Base-by-base conservation (phyloP, 805 yeast species). In the Limtongia smithiae region DNA sequence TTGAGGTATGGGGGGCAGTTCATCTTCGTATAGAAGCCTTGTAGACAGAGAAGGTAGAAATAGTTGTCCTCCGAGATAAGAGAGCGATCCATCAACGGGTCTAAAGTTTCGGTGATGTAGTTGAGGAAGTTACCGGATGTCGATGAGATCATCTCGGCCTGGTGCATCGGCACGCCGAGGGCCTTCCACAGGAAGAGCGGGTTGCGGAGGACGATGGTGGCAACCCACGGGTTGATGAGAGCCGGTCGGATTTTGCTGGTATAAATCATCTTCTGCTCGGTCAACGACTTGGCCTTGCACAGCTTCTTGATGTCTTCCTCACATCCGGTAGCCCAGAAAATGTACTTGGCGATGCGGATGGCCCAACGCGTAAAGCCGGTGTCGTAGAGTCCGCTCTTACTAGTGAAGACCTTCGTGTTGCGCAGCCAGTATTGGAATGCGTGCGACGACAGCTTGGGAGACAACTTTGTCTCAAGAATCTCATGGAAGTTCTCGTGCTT, bases 331-430 rank as follows among this genome's bases (percentile, higher is more conserved):
- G 77, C 43, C 27, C 69, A 69, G 70, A 85, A 84, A 1, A 84
- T 70, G 54, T 73, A 77, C 53, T 74, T 73, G 8, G 88, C 83
- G 51, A 83, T 67, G 61, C 90, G 74, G 45, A 85, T 69, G 1
- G 94, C 94, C 95, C 94, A 85, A 66, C 91, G 76, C 1, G 94
- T 82, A 25, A 85, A 83, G 0, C 95, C 95, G 5, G 93, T 85
- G 60, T 85, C 87, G 60, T 82, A 82, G 34, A 85, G 69, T 18
- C 94, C 94, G 37, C 64, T 68, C 1, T 85, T 82, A 14, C 74
- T 69, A 5, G 68, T 59, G 62, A 86, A 85, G 0, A 88, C 75
- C 48, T 69, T 69, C 20, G 90, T 90, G 52, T 75, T 77, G 34
- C 72, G 74, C 68, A 76, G 71, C 95, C 95, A 85, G 66, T 78